Evolutionary conservation across 2,329 filamentous ascomycete genomes (phyloP), one percentile per base, ranked within the genome.

Genomic region (Claviceps digitariae): DNA sequence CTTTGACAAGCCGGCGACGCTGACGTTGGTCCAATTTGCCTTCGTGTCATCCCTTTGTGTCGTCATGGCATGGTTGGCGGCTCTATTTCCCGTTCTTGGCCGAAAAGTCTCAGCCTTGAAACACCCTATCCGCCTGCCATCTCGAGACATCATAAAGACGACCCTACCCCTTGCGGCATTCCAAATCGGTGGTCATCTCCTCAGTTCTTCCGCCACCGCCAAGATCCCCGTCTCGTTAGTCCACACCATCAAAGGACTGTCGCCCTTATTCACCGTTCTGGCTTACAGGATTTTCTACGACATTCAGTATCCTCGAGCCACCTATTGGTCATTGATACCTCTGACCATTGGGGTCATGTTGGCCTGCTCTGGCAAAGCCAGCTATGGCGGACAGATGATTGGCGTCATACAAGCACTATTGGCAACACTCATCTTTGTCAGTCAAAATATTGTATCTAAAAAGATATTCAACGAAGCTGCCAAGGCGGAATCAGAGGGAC

Each of bases 381-480:
- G 69, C 6, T 90, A 95, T 61, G 85, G 82, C 23, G 91, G 87
- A 31, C 90, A 98, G 64, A 79, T 96, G 57, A 78, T 93, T 51
- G 93, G 93, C n/a, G 86, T 98, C 20, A 63, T 91, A 12, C 91
- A 90, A 63, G 90, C 93, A 3, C 84, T 98, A 40, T 74, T 88
- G 36, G 90, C 89, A n/a, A 89, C 93, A 8, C 74, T 97, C 53
- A 86, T 97, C 58, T 98, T 98, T 64, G 93, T 98, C 38, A 93
- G 90, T 0, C 93, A 98, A 66, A 98, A 98, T 65, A 98, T 98
- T 54, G 95, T 96, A 59, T 97, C 91, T 21, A 98, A 98, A 70
- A 88, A 89, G 59, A 82, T 98, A 10, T 98, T 98, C 75, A 98
- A 96, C 67, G 90, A 96, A 65, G 89, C 88, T 7, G 85, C 89